A percentile compares a stretch with the other conserved stretches of the same genome.
Conservation (phyloP, 2,329 filamentous ascomycete genomes). For the Metarhizium humberi region DNA sequence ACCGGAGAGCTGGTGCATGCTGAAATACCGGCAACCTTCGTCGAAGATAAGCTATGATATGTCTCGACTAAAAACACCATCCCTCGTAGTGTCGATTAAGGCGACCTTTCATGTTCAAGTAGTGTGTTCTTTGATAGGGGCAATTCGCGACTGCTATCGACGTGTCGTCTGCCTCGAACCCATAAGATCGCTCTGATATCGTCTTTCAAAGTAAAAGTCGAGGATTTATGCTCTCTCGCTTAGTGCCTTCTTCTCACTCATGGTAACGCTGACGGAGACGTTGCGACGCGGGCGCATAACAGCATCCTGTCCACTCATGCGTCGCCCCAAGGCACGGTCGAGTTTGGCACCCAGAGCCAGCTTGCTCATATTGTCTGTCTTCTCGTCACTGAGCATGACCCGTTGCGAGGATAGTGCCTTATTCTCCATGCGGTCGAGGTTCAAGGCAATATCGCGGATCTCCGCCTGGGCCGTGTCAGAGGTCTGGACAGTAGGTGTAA, state of each 20-base stretch:
- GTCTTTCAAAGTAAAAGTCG: not conserved
- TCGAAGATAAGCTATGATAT: not conserved
- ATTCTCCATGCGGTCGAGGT: slow-evolving; percentile 82
- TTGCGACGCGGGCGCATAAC: slow-evolving; percentile 56
- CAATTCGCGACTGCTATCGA: not conserved
- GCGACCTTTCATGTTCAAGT: not conserved
- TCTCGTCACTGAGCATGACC: slow-evolving; percentile 61
- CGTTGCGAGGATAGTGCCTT: slow-evolving; percentile 76
- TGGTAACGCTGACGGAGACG: slow-evolving; percentile 10
- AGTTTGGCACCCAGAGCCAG: slow-evolving; percentile 84
- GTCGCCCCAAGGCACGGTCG: slow-evolving; percentile 73
- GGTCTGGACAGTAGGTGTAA: slow-evolving; percentile 48
- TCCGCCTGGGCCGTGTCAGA: slow-evolving; percentile 47
- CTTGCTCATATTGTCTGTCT: slow-evolving; percentile 74
- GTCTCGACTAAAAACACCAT: not conserved
- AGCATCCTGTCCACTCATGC: slow-evolving; percentile 85
- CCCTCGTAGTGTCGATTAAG: not conserved
- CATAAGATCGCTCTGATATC: not conserved
- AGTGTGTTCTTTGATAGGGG: not conserved
- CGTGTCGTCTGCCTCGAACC: not conserved
- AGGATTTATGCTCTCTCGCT: slow-evolving; percentile 22
- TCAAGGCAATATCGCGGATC: slow-evolving; percentile 63
- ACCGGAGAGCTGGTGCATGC: not conserved
- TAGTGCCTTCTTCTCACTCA: slow-evolving; percentile 27
- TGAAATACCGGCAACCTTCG: not conserved